These are phyloP conservation scores for Monilinia fructicola DNA, from an alignment of 2,329 filamentous ascomycete genomes.

Conservation along the genomic window DNA sequence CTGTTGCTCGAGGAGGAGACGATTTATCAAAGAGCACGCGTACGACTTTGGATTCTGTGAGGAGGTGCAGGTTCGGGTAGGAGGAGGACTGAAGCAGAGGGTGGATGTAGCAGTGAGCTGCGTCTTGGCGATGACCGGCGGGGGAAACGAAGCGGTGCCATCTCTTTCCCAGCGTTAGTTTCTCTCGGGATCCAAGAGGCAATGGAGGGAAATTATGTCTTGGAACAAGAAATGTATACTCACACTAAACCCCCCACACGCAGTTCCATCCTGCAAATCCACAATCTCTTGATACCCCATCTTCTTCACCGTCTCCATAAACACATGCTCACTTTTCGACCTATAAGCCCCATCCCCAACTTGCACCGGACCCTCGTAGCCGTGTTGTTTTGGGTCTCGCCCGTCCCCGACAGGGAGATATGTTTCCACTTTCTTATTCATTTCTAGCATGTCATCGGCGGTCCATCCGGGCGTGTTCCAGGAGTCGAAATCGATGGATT, in stretches of 20 bases:
- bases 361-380: conserved; percentile 54
- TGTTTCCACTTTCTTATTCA: conserved; percentile 58
- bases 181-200: background rate
- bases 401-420: conserved; percentile 42
- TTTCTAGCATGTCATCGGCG: conserved; percentile 52
- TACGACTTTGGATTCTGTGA: conserved; percentile 56
- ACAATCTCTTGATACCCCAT: conserved; percentile 53
- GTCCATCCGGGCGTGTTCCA: conserved; percentile 55
- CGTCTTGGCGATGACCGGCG: conserved; percentile 57
- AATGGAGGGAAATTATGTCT: background rate
- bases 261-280: conserved; percentile 54
- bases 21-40: conserved; percentile 54
- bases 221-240: conserved; percentile 14
- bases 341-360: conserved; percentile 53
- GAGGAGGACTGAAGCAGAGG: conserved; percentile 50
- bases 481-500: conserved; percentile 50
- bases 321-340: conserved; percentile 47
- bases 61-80: conserved; percentile 59
- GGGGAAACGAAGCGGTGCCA: conserved; percentile 51
- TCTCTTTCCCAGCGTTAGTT: conserved; percentile 38
- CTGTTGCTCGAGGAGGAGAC: conserved; percentile 50
- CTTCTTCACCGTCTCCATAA: conserved; percentile 49
- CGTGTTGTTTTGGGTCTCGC: conserved; percentile 46
- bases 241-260: conserved; percentile 41
- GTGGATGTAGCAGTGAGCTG: conserved; percentile 56